Conservation (phyloP, 176 grass and related monocot genomes). For the Musa beccarii region DNA sequence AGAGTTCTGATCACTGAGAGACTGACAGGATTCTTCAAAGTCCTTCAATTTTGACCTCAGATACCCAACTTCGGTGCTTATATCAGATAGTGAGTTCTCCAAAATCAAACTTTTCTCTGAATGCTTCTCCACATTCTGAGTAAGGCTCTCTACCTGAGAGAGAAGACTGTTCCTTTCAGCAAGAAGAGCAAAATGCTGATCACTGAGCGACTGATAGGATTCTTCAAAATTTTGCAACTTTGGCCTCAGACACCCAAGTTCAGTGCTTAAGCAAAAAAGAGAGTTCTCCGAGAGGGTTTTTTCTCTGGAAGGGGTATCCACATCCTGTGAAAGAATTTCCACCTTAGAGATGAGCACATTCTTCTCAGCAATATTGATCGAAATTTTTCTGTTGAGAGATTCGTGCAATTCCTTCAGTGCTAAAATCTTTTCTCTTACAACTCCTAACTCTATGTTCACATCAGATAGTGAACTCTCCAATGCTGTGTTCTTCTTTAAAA, state of each 20-base stretch:
- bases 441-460: slow-evolving; percentile 54
- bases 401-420: slow-evolving; percentile 41
- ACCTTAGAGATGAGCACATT: slow-evolving; percentile 10
- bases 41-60: slow-evolving; percentile 22
- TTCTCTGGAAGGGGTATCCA: slow-evolving; percentile 21
- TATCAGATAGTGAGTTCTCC: background rate
- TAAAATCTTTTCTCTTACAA: slow-evolving; percentile 46
- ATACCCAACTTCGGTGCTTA: slow-evolving; percentile 3
- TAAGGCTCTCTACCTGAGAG: background rate
- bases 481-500: no score
- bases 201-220: slow-evolving; percentile 4
- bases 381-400: slow-evolving; percentile 20
- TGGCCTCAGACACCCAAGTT: slow-evolving; percentile 18
- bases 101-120: background rate
- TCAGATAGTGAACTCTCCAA: no score
- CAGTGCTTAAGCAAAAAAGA: slow-evolving; percentile 22
- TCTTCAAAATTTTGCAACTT: slow-evolving; percentile 12
- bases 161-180: slow-evolving; percentile 3
- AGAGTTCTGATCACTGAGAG: slow-evolving; percentile 39
- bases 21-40: slow-evolving; percentile 17
- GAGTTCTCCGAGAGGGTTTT: slow-evolving; percentile 27
- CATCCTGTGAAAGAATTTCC: slow-evolving; percentile 10
- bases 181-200: slow-evolving; percentile 8
- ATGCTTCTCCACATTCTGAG: background rate
- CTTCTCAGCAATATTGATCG: slow-evolving; percentile 18